Evolutionary conservation across 352 stramenopile genomes (phyloP), one percentile per base, ranked within the genome.

Genomic region (Phytopythium kandeliae): DNA sequence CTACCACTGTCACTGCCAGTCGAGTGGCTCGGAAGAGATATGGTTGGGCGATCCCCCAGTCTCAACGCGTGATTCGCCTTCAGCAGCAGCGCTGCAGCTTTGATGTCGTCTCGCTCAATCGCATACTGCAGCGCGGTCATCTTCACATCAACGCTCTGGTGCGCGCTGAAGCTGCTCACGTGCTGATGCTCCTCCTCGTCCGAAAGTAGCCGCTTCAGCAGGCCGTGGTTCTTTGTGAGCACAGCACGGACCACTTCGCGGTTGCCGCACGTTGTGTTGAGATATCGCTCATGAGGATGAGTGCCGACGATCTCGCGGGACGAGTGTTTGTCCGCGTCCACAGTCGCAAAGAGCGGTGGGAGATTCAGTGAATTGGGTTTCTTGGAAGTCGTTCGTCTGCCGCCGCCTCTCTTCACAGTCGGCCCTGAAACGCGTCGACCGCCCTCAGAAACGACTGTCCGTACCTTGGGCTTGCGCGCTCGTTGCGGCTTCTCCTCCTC

Each of bases 1-100:
- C 81, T 92, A n/a, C n/a, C n/a, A 25, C 78, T 92, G 52, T 92
- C 78, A 41, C 77, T 75, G 1, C 81, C 81, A 1, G 81, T 92
- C 11, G 78, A 87, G 44, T 89, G 78, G 3, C 76, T 76, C n/a
- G 74, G 74, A 24, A 92, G 51, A 5, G 78, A 74, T 31, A 78
- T 64, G 15, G 73, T 69, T 0, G 81, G 81, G 4, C 44, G 54
- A n/a, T 64, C 62, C 2, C 78, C 69, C 11, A 86, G 50, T 7
- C 58, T 36, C 15, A 68, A 62, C 19, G 57, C 67, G 17, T 82
- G 56, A 2, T 85, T 57, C 6, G 80, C 69, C 48, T 88, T 74
- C 9, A 75, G 35, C 1, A 88, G 49, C 42, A 86, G 38, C 3
- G 45, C 59, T 1, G 62, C 69, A 0, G 80, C 69, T 8, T 57